Base-by-base conservation (phyloP, 345 rosid species). In the Dipteronia dyeriana region DNA sequence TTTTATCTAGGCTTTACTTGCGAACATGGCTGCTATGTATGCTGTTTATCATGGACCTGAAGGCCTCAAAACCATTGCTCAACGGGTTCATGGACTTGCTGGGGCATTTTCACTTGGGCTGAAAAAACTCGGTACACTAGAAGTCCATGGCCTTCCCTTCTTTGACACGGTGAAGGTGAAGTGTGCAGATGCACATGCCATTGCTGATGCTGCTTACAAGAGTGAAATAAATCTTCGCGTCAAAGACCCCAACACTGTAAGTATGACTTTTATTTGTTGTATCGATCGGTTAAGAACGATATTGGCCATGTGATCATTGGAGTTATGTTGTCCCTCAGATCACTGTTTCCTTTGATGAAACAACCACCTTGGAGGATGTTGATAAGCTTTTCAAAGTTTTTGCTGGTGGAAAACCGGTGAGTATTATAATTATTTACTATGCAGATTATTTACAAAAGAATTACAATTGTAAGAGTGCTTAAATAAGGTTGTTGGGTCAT, bases 21-120 rank as follows among this genome's bases (percentile, higher is more conserved):
- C 99, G 72, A 96, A 96, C 82, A 96, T 96, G 99, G 91, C 99
- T 83, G 97, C 94, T 8, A 96, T 96, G 99, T 96, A 81, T 82
- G 94, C 97, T 77, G 97, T 96, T 82, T 96, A 96, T 86, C 99
- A 96, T 68, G 99, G 99, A 80, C 99, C 98, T 61, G 93, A 82
- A 76, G 97, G 98, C 84, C 86, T 94, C 12, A 94, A 91, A 89
- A 70, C 87, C 66, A 94, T 94, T 56, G 90, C 95, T 5, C 88
- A 90, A 78, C 90, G 99, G 53, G 98, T 92, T 31, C 97, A 94
- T 79, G 99, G 99, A 79, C 97, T 96, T 77, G 99, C 99, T 70
- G 98, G 97, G 72, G 81, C 85, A 74, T 87, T 96, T 54, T 85
- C 98, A 10, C 78, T 89, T 65, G 99, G 99, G 68, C 82, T 96